These are phyloP conservation scores for Vachellia collinsii DNA, from an alignment of 306 rosid species.

Conservation along the genomic window DNA sequence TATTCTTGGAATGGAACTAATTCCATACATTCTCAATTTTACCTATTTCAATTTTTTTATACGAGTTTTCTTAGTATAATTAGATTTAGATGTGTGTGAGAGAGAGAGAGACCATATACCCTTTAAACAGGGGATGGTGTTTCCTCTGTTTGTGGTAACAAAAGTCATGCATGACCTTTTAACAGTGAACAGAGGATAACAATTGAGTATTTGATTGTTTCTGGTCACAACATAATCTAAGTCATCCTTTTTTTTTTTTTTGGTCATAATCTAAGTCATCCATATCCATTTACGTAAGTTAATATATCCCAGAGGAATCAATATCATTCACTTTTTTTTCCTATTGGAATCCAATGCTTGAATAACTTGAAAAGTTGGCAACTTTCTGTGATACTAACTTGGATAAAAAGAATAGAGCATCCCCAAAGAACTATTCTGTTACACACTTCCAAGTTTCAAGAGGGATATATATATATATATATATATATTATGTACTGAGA, in stretches of 20 bases:
- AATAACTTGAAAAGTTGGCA: conserved; percentile 29
- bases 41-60: conserved; percentile 7
- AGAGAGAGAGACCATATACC: neutral
- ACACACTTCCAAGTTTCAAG: conserved; percentile 16
- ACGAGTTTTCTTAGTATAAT: neutral
- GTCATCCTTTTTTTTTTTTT: conserved; percentile 9
- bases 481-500: neutral
- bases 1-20: conserved; percentile 12
- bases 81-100: neutral
- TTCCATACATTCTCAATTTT: conserved; percentile 9
- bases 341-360: conserved; percentile 52
- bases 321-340: conserved; percentile 31
- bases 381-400: conserved; percentile 28
- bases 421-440: conserved; percentile 26
- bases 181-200: neutral
- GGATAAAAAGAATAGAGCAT: conserved; percentile 45
- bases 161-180: conserved; percentile 15
- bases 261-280: conserved; percentile 8
- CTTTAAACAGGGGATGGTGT: conserved; percentile 23
- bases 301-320: conserved; percentile 40
- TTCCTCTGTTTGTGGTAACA: conserved; percentile 32
- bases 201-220: conserved; percentile 16
- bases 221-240: neutral
- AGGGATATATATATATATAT: neutral
- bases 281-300: conserved; percentile 32